Percentiles rank a stretch among this genome's conserved stretches.
Conservation (phyloP, 2,329 filamentous ascomycete species). For the Fusarium setosum region DNA sequence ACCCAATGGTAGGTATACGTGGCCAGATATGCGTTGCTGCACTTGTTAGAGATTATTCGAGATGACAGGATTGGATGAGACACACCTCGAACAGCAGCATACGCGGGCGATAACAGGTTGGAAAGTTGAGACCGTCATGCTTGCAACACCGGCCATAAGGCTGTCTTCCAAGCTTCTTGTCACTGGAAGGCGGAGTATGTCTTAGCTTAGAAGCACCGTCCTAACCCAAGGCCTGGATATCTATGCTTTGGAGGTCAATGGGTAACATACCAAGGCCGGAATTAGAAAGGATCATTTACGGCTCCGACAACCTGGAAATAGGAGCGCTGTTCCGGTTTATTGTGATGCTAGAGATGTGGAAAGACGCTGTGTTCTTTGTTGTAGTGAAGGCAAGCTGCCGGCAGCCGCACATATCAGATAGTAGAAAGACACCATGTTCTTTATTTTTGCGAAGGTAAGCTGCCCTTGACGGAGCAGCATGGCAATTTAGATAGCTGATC, state of each 20-base stretch:
- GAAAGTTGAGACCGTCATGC: slow-evolving; percentile 24
- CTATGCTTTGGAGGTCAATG: slow-evolving; percentile 6
- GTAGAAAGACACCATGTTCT: neutral
- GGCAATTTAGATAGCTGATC: no score
- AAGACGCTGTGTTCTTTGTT: neutral
- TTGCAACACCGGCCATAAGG: slow-evolving; percentile 19
- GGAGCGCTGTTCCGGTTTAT: neutral
- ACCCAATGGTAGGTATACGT: no score
- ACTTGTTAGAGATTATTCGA: neutral
- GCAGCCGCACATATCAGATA: no score
- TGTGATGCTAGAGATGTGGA: no score
- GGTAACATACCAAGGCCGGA: no score
- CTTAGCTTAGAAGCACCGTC: neutral
- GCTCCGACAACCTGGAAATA: slow-evolving; percentile 25
- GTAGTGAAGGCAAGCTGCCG: no score
- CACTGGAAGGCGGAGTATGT: neutral
- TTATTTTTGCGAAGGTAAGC: no score
- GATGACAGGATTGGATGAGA: fast-evolving
- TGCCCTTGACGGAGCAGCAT: no score
- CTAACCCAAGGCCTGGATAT: slow-evolving; percentile 16
- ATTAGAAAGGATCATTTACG: neutral
- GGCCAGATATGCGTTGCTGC: slow-evolving; percentile 10
- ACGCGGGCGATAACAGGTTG: slow-evolving; percentile 21
- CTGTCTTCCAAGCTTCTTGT: neutral
- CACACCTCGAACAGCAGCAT: slow-evolving; percentile 26